These are phyloP conservation scores for Sphagnum fallax DNA, from an alignment of 228 moss, liverwort and hornwort genomes.

Conservation along the genomic window DNA sequence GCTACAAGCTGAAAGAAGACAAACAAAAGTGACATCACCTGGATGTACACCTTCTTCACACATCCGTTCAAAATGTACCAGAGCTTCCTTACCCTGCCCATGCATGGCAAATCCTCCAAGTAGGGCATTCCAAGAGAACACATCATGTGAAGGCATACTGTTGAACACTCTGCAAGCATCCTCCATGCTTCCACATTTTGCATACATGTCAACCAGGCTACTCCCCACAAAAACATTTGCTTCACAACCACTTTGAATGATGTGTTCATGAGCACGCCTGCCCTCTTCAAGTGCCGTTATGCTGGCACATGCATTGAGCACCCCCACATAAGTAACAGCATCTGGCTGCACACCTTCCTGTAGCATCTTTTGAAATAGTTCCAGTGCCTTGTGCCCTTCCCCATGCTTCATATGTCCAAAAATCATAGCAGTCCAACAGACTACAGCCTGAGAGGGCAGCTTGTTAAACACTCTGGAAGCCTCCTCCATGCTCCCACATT, in stretches of 20 bases:
- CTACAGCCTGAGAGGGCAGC: not conserved
- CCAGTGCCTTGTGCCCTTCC: not conserved
- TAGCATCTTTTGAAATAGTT: not conserved
- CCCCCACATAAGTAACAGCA: not conserved
- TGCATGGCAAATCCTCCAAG: constrained; percentile 9
- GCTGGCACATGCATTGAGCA: constrained; percentile 11
- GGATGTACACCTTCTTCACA: constrained; percentile 1
- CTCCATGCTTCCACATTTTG: constrained; percentile 14
- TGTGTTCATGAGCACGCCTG: constrained; percentile 6
- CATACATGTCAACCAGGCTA: constrained; percentile 16
- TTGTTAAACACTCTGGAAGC: not conserved
- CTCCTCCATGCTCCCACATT: not conserved
- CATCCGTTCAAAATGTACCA: constrained; percentile 6
- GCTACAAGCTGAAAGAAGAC: constrained; percentile 11
- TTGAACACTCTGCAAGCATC: constrained; percentile 12
- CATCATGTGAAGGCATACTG: constrained; percentile 8
- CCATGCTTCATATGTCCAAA: not conserved
- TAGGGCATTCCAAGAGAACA: constrained; percentile 17
- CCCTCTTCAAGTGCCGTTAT: constrained; percentile 3
- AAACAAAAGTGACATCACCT: constrained; percentile 5
- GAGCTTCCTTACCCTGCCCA: constrained; percentile 6
- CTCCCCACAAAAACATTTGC: constrained; percentile 2
- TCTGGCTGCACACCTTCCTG: not conserved
- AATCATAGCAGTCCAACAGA: not conserved
- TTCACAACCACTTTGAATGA: constrained; percentile 6